Evolutionary conservation across 257 asterid genomes (phyloP), one percentile per base, ranked within the genome.

Genomic region (Nicotiana benthamiana): DNA sequence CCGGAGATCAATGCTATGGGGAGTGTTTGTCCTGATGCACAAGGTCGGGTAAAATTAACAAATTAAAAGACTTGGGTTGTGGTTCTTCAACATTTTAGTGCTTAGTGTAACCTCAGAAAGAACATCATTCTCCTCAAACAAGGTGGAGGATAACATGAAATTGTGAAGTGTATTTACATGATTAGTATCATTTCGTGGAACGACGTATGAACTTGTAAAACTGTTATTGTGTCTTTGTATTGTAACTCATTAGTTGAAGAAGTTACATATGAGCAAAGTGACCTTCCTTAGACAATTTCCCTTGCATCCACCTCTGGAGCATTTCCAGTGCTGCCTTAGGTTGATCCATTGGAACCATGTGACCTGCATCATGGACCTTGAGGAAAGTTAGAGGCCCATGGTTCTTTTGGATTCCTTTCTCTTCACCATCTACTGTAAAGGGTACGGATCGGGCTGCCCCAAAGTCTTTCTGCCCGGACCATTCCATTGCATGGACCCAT

Each of bases 341-440:
- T 75, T 91, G 94, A 87, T 91, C 96, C 94, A 90, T 89, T 1
- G 97, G 97, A 79, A 93, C 92, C 92, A 90, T 79, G 43, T 91
- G 94, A 9, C 97, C 94, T 2, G 97, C 92, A 53, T 91, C 76
- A 60, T 89, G 90, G 63, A 93, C 94, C 88, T 88, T 91, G 17
- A 90, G 87, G 83, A 91, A 91, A 2, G 87, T 81, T 32, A 91
- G 81, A 24, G 93, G 91, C n/a, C 94, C 91, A 4, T 84, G 48
- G 56, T 87, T 83, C 86, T 89, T 91, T 70, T 85, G 83, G 46
- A 70, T 32, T 48, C 97, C 93, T 27, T 92, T 92, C 89, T 87
- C 92, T n/a, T 20, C 88, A 10, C 91, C 87, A 72, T 84, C 92
- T 1, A 90, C 95, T 2, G 74, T 24, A 85, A 93, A 93, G 4